A percentile compares a stretch with the other conserved stretches of the same genome.
These are phyloP conservation scores for Inosperma sp. DNA, from an alignment of 768 basidiomycete genomes.

Conservation along the genomic window DNA sequence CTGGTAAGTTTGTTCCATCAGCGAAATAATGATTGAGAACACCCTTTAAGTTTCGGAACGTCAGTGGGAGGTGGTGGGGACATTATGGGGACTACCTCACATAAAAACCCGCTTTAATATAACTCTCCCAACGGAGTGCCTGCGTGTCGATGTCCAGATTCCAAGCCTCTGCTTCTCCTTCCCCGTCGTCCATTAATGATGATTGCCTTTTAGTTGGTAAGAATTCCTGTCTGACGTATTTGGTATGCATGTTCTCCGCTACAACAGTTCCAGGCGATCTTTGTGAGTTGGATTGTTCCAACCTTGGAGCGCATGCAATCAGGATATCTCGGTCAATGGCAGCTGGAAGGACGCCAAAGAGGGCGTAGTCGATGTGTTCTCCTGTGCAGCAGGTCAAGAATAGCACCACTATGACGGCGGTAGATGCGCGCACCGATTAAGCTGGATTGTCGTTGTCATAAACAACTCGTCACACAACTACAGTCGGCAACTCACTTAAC, in stretches of 20 bases:
- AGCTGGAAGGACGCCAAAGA: slow-evolving; percentile 82
- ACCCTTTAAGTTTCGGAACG: slow-evolving; percentile 35
- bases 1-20: slow-evolving; percentile 32
- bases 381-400: slow-evolving; percentile 37
- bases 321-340: slow-evolving; percentile 82
- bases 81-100: slow-evolving; percentile 38
- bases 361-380: slow-evolving; percentile 80
- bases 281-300: slow-evolving; percentile 17
- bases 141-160: slow-evolving; percentile 68
- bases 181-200: slow-evolving; percentile 28
- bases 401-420: not conserved
- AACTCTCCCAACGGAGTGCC: slow-evolving; percentile 78
- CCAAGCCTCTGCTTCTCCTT: slow-evolving; percentile 53
- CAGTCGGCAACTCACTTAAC: slow-evolving; percentile 54
- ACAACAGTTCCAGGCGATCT: slow-evolving; percentile 49
- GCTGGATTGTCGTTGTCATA: slow-evolving; percentile 20
- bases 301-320: slow-evolving; percentile 62
- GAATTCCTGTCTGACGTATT: slow-evolving; percentile 59
- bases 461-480: not conserved
- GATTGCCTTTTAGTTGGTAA: slow-evolving; percentile 38
- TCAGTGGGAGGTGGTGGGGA: not conserved
- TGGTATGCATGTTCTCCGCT: slow-evolving; percentile 56
- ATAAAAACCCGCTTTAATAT: slow-evolving; percentile 82
- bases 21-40: slow-evolving; percentile 62
- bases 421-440: slow-evolving; percentile 37